phyloP scores from a whole-genome alignment of 345 rosid genomes.

The Citrus inodora region DNA sequence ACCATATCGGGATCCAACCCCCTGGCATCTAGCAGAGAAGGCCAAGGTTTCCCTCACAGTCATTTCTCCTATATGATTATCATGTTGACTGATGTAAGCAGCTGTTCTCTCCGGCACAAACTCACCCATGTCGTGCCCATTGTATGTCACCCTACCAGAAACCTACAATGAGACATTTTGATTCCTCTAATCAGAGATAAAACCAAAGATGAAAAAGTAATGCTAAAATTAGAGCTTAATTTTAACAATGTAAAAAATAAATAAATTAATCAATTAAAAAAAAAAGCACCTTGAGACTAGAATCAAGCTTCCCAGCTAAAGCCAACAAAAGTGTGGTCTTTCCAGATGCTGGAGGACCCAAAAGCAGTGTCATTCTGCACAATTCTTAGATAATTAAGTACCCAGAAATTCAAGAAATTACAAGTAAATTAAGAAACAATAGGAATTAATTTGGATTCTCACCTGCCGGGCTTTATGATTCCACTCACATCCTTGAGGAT shows the following conservation, averaged over 20 bases:
- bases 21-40: conserved; percentile 76
- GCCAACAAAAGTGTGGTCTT: conserved; percentile 75
- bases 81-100: conserved; percentile 61
- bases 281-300: conserved; percentile 24
- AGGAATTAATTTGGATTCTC: neutral
- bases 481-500: conserved; percentile 71
- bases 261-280: too few relatives aligned
- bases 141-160: conserved; percentile 48
- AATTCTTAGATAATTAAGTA: neutral
- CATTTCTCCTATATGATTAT: conserved; percentile 71
- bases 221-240: neutral
- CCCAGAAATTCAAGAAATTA: neutral
- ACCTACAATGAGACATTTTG: conserved; percentile 12
- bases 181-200: too few relatives aligned
- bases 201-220: too few relatives aligned
- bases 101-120: conserved; percentile 39
- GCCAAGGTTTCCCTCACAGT: conserved; percentile 80
- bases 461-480: conserved; percentile 70
- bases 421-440: neutral
- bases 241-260: neutral
- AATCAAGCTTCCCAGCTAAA: conserved; percentile 70
- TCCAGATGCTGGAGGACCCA: conserved; percentile 85
- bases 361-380: conserved; percentile 61
- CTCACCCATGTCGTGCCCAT: conserved; percentile 49
- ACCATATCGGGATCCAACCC: conserved; percentile 45